These are phyloP conservation scores for Bruguiera parviflora DNA, from an alignment of 345 rosid species.

Conservation along the genomic window DNA sequence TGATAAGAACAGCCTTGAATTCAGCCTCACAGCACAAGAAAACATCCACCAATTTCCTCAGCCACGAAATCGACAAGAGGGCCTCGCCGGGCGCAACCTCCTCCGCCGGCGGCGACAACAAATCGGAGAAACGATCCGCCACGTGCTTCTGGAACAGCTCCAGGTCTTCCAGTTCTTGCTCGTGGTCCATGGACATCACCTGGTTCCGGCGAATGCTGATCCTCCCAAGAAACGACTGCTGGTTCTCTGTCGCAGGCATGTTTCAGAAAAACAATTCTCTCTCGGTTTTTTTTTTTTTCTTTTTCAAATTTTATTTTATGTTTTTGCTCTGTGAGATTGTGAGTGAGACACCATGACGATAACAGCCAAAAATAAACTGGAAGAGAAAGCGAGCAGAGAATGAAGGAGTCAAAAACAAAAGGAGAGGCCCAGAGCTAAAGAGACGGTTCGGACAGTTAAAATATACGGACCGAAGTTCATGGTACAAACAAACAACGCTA, in stretches of 20 bases:
- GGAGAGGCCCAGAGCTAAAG: neutral
- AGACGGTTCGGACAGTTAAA: constrained; percentile 3
- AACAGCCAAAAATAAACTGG: neutral
- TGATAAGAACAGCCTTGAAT: constrained; percentile 71
- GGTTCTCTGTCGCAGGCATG: constrained; percentile 68
- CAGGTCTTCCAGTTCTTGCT: constrained; percentile 78
- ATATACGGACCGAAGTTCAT: constrained; percentile 11
- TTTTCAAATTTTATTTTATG: too few relatives aligned
- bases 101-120: constrained; percentile 36
- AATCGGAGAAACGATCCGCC: constrained; percentile 71
- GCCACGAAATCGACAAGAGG: constrained; percentile 73
- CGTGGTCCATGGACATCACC: constrained; percentile 76
- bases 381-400: neutral
- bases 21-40: constrained; percentile 96
- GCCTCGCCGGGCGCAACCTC: constrained; percentile 28
- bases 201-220: constrained; percentile 86
- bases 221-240: constrained; percentile 75
- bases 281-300: neutral
- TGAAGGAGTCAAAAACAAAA: neutral
- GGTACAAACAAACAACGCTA: neutral
- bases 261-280: neutral
- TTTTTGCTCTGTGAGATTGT: too few relatives aligned
- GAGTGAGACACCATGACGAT: neutral
- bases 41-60: constrained; percentile 76
- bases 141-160: constrained; percentile 76